Conservation (phyloP, 2,329 filamentous ascomycete genomes). For the Ilyonectria robusta region DNA sequence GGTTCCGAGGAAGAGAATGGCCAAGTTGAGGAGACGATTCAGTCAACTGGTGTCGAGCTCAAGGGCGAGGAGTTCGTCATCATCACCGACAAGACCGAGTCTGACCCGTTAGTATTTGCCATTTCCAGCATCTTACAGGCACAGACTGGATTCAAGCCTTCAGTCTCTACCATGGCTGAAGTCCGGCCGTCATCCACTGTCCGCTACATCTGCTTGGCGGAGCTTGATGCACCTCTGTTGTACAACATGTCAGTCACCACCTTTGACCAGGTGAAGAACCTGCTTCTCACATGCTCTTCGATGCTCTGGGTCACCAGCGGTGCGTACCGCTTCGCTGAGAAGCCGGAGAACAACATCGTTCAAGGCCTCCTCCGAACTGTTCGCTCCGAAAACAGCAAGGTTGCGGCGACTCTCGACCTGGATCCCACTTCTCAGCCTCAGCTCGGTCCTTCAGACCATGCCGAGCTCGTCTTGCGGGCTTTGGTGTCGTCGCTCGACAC, state of each 20-base stretch:
- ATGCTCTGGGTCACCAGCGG: slow-evolving; percentile 59
- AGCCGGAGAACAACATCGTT: slow-evolving; percentile 60
- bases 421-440: slow-evolving; percentile 54
- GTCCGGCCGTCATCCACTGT: slow-evolving; percentile 28
- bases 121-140: slow-evolving; percentile 42
- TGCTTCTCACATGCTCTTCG: slow-evolving; percentile 53
- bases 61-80: slow-evolving; percentile 37
- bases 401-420: slow-evolving; percentile 62
- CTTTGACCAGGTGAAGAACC: slow-evolving; percentile 56
- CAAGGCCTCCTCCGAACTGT: slow-evolving; percentile 61
- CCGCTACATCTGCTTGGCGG: slow-evolving; percentile 58
- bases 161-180: slow-evolving; percentile 36
- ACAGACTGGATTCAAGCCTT: slow-evolving; percentile 37
- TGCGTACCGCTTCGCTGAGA: slow-evolving; percentile 54
- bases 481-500: slow-evolving; percentile 40
- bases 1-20: not conserved
- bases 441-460: slow-evolving; percentile 48
- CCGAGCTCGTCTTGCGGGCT: slow-evolving; percentile 51
- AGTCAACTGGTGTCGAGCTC: slow-evolving; percentile 6
- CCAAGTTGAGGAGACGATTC: not conserved
- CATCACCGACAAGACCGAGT: slow-evolving; percentile 40
- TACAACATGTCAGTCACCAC: slow-evolving; percentile 54
- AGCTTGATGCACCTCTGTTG: slow-evolving; percentile 61
- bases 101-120: slow-evolving; percentile 36
- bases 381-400: slow-evolving; percentile 62